Base-by-base conservation (phyloP, 2,329 filamentous ascomycete species). In the Stachybotrys elegans region DNA sequence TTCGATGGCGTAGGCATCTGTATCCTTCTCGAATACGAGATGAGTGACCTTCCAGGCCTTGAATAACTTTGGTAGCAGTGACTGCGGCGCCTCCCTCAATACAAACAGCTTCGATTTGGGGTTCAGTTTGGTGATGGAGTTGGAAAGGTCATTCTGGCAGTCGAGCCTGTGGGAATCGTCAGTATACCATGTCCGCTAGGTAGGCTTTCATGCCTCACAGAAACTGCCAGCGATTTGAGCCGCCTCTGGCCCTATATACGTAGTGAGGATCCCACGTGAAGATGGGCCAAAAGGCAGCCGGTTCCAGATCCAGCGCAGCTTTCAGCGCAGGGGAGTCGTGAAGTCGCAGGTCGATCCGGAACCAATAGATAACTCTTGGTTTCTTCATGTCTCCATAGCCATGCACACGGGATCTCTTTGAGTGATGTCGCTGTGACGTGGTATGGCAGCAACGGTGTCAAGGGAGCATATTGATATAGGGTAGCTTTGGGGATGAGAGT, bases 181-280 rank as follows among this genome's bases (percentile, higher is more conserved):
- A 22, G 36, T 16, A 34, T 34, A 39, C 20, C 16, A 7, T 8
- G 5, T 5, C 22, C 27, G 37, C 13, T 19, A 29, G 11, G 23
- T 4, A 14, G 5, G 23, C n/a, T 13, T n/a, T 8, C 9, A 48
- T n/a, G n/a, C n/a, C 69, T 56, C 55, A 80, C 69, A 88, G 63
- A 56, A 84, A 90, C 54, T 87, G 81, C 83, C 84, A 90, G 52
- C 86, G 71, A 55, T 91, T 91, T 8, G 79, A 68, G 0, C 84
- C 84, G 5, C 83, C 84, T 45, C 85, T 75, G 1, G 82, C 79
- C 23, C 75, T 75, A 58, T 88, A 89, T 21, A 90, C 84, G 58
- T 90, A 90, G 59, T 90, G 84, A 45, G 85, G 85, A 58, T 89
- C 86, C 84, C 85, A 91, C 2, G 83, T 88, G 73, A 86, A 91